Evolutionary conservation across 1,284 basidiomycete species (phyloP), one percentile per base, ranked within the genome.

Genomic region (Melanopsichium pennsylvanicum): DNA sequence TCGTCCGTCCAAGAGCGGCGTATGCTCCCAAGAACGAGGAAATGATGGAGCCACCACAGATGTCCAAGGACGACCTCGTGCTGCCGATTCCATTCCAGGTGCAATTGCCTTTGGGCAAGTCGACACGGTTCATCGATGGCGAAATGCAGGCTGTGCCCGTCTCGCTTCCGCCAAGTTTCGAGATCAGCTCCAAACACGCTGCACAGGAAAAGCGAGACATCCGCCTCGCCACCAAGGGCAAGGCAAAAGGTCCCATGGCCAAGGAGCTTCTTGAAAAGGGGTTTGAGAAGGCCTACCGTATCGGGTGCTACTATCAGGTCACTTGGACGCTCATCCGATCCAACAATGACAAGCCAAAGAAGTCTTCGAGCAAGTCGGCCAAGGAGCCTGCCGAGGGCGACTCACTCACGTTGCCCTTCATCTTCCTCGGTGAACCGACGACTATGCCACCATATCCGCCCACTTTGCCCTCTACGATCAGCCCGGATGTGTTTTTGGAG

Each of bases 291-390:
- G 74, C 73, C 5, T 75, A 72, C 45, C 51, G 72, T 6, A 61
- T 77, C 39, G 75, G 75, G n/a, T 77, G 75, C 51, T 77, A 74
- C 59, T 77, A 77, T 37, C 55, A 60, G 34, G 68, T 74, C 39
- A 64, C 49, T 13, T 76, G 75, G 64, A 63, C 67, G 1, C 62
- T 75, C 2, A 49, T 70, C 21, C 49, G 62, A 15, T 22, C 57
- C 25, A 42, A 19, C 56, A 54, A 42, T 22, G 57, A 55, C 18
- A 58, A 61, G 45, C 32, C 38, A 23, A 50, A 57, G 34, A 61
- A 66, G 49, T 46, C 40, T 12, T 50, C 49, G 11, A 49, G 51
- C 60, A 72, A 68, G 57, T 47, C 47, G 25, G 35, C 60, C 22
- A 60, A 36, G 35, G 49, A 59, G 11, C 23, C 58, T 10, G 57